These are phyloP conservation scores for Scedosporium minutisporum DNA, from an alignment of 2,329 filamentous ascomycete genomes.

Conservation along the genomic window DNA sequence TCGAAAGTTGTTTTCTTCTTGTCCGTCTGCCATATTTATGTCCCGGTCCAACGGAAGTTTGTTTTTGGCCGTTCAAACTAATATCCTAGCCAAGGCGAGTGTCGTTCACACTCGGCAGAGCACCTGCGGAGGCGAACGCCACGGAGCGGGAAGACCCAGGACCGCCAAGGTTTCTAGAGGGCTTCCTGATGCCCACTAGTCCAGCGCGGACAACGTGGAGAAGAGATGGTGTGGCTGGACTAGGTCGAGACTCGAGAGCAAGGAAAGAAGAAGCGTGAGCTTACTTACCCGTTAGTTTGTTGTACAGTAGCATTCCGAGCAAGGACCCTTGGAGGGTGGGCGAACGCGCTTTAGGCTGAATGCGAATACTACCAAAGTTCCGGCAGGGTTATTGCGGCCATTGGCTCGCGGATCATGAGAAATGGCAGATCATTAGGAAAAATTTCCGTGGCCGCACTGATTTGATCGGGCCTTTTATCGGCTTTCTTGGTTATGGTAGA, in stretches of 20 bases:
- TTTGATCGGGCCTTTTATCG: neutral
- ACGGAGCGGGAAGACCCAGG: neutral
- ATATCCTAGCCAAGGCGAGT: neutral
- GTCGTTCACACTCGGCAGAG: neutral
- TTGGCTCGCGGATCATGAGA: neutral
- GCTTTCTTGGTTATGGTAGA: neutral
- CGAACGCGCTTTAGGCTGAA: neutral
- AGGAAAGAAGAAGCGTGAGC: too few species aligned
- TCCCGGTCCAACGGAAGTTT: neutral
- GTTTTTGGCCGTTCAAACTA: neutral
- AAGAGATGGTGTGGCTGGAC: neutral
- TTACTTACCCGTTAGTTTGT: too few species aligned
- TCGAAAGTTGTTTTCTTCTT: neutral
- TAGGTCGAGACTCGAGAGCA: neutral
- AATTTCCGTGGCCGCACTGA: neutral
- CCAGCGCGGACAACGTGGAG: neutral
- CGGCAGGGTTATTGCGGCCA: neutral
- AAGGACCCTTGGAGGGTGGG: neutral
- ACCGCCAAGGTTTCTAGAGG: neutral
- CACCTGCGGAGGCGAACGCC: neutral
- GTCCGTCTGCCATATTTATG: neutral
- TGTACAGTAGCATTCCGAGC: neutral
- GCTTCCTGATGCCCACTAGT: neutral
- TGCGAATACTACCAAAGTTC: neutral
- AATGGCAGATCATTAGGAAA: neutral